phyloP scores from a whole-genome alignment of 371 early-diverging fungal genomes.

The Mucor indicus region DNA sequence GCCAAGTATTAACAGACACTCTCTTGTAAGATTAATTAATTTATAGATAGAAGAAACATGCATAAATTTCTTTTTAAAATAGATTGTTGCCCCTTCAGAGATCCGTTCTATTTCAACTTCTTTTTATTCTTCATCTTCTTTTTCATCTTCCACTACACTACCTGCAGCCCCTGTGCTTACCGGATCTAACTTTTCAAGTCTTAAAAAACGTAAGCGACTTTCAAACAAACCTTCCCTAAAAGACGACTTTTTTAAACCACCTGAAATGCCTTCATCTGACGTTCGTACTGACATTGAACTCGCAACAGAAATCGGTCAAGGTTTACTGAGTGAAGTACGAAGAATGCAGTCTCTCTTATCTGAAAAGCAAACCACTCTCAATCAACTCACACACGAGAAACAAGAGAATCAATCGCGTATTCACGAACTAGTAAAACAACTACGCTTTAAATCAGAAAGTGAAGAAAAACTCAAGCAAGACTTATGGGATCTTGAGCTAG shows the following conservation, averaged over 20 bases:
- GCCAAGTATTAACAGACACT: too few species aligned
- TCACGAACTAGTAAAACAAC: conserved; percentile 49
- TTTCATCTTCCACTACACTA: conserved; percentile 9
- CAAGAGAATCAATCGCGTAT: conserved; percentile 52
- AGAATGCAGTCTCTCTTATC: conserved; percentile 39
- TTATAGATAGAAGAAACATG: too few species aligned
- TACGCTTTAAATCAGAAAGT: conserved; percentile 43
- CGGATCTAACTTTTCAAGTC: conserved; percentile 9
- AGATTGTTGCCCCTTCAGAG: conserved; percentile 4
- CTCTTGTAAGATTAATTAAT: too few species aligned
- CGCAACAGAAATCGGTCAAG: conserved; percentile 41
- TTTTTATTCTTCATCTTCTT: conserved; percentile 5
- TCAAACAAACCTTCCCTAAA: background rate
- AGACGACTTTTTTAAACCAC: background rate
- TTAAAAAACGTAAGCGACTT: conserved; percentile 16
- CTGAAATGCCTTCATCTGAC: background rate
- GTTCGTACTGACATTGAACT: conserved; percentile 22
- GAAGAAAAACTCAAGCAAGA: conserved; percentile 44
- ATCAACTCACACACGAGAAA: conserved; percentile 51
- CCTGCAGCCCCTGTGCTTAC: conserved; percentile 14
- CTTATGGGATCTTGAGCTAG: conserved; percentile 35
- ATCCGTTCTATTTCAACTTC: conserved; percentile 7
- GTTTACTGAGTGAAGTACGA: conserved; percentile 36
- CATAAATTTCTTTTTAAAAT: conserved; percentile 1
- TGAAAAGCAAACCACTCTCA: conserved; percentile 52